Evolutionary conservation across 345 rosid genomes (phyloP).

Genomic region (Fremontodendron californicum): DNA sequence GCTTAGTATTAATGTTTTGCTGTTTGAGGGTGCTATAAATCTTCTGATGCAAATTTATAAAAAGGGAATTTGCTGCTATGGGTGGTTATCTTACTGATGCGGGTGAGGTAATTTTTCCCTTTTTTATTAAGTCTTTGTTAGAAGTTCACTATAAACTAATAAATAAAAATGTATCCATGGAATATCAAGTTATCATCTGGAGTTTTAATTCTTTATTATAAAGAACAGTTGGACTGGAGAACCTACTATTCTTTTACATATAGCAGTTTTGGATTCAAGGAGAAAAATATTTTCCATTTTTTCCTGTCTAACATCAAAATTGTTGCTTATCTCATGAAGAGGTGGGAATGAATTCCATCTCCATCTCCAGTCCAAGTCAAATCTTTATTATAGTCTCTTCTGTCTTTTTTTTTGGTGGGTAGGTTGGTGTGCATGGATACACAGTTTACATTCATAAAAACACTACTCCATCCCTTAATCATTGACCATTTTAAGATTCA

Average conservation of each 20-base stretch:
- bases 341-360: not conserved
- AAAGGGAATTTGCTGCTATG: slow-evolving; percentile 82
- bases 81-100: slow-evolving; percentile 98
- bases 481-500: not conserved
- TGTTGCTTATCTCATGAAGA: not conserved
- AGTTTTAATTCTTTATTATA: not conserved
- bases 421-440: not conserved
- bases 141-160: not conserved
- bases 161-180: not conserved
- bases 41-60: slow-evolving; percentile 85
- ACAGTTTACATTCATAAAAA: not conserved
- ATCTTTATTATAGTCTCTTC: not conserved
- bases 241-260: not conserved
- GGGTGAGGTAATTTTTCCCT: slow-evolving; percentile 74
- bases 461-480: not conserved
- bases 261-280: not conserved
- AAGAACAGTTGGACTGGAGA: not conserved
- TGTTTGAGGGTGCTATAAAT: slow-evolving; percentile 87
- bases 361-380: not conserved
- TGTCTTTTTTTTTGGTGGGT: not conserved
- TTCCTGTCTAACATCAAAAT: not conserved
- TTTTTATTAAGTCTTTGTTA: not conserved
- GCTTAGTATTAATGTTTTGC: slow-evolving; percentile 21
- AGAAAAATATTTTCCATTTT: not conserved
- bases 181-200: not conserved